phyloP scores from a whole-genome alignment of 1,284 basidiomycete species.

The Leucoagaricus sp. region DNA sequence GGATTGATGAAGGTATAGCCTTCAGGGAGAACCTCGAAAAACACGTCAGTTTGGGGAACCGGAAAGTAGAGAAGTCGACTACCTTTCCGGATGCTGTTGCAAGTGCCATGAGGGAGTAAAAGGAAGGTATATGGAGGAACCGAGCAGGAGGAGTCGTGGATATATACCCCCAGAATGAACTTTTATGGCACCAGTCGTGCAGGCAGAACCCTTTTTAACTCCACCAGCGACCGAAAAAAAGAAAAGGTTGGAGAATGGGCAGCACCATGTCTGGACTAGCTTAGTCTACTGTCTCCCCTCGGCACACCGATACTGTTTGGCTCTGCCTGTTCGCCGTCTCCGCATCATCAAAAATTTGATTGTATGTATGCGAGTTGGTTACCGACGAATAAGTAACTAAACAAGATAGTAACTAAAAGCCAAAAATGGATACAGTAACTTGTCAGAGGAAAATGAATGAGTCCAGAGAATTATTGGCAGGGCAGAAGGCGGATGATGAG shows the following conservation, averaged over 20 bases:
- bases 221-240: too few species aligned
- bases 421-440: neutral
- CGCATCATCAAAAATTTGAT: too few species aligned
- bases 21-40: constrained; percentile 25
- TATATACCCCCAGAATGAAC: neutral
- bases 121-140: neutral
- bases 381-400: too few species aligned
- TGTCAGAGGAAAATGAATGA: neutral
- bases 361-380: too few species aligned
- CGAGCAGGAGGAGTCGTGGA: too few species aligned
- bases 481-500: neutral
- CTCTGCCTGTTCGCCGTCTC: too few species aligned
- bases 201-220: neutral
- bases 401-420: too few species aligned
- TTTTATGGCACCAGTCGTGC: neutral
- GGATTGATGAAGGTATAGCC: constrained; percentile 37
- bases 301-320: too few species aligned
- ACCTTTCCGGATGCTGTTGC: constrained; percentile 3
- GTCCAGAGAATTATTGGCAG: neutral
- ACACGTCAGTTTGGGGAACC: neutral
- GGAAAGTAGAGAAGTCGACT: neutral
- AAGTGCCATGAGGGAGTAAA: neutral
- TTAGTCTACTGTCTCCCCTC: too few species aligned
- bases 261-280: too few species aligned
- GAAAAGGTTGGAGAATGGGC: too few species aligned